Percentiles rank a stretch among this genome's conserved stretches.
Evolutionary conservation across 2,329 filamentous ascomycete genomes (phyloP).

Genomic region (Dothidotthia symphoricarpi): DNA sequence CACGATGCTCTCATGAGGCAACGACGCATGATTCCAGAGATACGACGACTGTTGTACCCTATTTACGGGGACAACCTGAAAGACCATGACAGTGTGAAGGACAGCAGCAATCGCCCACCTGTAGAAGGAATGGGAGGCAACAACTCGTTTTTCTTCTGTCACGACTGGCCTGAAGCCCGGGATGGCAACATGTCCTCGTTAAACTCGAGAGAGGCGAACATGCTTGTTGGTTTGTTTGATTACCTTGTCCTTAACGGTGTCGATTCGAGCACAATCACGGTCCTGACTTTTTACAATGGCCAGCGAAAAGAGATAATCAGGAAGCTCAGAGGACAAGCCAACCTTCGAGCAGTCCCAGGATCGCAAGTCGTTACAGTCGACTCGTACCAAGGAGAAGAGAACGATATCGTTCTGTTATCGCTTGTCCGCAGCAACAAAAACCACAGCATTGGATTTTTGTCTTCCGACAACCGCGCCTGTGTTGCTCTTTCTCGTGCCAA

Average conservation of each 20-base stretch:
- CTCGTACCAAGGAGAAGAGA: slow-evolving; percentile 72
- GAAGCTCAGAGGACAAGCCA: slow-evolving; percentile 45
- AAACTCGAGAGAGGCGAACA: slow-evolving; percentile 71
- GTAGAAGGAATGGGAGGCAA: slow-evolving; percentile 63
- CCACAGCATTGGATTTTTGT: slow-evolving; percentile 69
- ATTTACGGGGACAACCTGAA: slow-evolving; percentile 59
- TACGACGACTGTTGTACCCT: slow-evolving; percentile 59
- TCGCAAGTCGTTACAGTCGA: slow-evolving; percentile 77
- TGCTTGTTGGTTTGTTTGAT: slow-evolving; percentile 70
- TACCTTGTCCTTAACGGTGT: slow-evolving; percentile 71
- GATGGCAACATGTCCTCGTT: slow-evolving; percentile 65
- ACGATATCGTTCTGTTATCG: slow-evolving; percentile 77
- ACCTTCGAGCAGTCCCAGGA: slow-evolving; percentile 33
- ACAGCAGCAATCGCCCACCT: slow-evolving; percentile 46
- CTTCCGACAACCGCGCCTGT: slow-evolving; percentile 61
- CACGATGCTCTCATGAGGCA: slow-evolving; percentile 67
- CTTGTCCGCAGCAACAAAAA: slow-evolving; percentile 68
- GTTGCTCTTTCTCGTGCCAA: slow-evolving; percentile 69
- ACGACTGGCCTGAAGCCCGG: slow-evolving; percentile 63
- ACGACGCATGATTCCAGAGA: slow-evolving; percentile 69
- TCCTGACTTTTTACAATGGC: slow-evolving; percentile 86
- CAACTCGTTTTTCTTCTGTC: slow-evolving; percentile 63
- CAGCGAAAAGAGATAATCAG: slow-evolving; percentile 67
- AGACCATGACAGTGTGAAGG: slow-evolving; percentile 58
- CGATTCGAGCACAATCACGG: slow-evolving; percentile 62